Evolutionary conservation across 1,284 basidiomycete species (phyloP).

Genomic region (Marasmius tenuissimus): DNA sequence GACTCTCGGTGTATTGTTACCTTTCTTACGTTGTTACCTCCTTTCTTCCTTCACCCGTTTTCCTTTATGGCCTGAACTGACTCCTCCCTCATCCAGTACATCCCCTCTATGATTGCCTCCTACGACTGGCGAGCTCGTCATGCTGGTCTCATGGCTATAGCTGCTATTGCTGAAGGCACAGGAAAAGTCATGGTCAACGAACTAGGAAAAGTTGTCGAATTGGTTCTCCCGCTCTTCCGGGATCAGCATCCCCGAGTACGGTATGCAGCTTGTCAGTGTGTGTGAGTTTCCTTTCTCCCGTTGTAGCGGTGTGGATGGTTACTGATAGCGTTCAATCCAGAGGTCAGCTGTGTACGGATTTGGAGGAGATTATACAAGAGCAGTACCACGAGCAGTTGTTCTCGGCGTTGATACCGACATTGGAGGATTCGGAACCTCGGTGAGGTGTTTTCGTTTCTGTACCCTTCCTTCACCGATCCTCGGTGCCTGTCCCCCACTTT

Average conservation of each 20-base stretch:
- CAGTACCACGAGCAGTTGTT: conserved; percentile 69
- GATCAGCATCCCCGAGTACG: conserved; percentile 82
- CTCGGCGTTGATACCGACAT: conserved; percentile 65
- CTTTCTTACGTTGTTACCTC: conserved; percentile 1
- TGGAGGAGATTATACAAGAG: conserved; percentile 80
- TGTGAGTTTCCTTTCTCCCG: conserved; percentile 48
- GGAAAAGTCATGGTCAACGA: conserved; percentile 75
- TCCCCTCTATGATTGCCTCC: conserved; percentile 74
- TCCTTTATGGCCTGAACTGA: background rate
- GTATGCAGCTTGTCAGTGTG: conserved; percentile 84
- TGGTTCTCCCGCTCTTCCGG: conserved; percentile 73
- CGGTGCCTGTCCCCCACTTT: conserved; percentile 1
- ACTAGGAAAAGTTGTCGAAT: conserved; percentile 75
- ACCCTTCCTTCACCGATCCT: background rate
- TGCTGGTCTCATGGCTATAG: conserved; percentile 80
- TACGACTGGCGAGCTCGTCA: conserved; percentile 84
- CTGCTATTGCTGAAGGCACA: conserved; percentile 76
- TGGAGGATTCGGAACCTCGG: conserved; percentile 78
- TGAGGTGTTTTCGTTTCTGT: conserved; percentile 27
- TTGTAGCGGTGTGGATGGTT: background rate
- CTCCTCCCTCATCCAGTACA: conserved; percentile 38
- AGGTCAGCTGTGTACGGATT: conserved; percentile 81
- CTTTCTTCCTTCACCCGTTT: background rate
- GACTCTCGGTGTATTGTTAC: background rate
- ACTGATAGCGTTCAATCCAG: conserved; percentile 35